Base-by-base conservation (phyloP, 345 rosid genomes). In the Rhodamnia argentea region DNA sequence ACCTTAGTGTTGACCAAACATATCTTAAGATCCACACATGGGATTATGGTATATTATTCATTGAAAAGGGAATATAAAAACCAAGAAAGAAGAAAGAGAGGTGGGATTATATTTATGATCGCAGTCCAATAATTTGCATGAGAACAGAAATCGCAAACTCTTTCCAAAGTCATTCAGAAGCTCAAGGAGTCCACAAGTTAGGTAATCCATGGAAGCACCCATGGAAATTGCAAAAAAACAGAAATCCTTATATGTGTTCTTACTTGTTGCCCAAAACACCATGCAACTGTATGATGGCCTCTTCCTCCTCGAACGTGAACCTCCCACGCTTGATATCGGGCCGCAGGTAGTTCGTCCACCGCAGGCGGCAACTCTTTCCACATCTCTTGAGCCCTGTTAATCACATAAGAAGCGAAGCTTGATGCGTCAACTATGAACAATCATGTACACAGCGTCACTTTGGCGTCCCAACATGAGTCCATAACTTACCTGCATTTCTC, bases 331-430 rank as follows among this genome's bases (percentile, higher is more conserved):
- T 96, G 57, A 96, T 96, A 50, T 95, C 98, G 10, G 99, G 98
- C 50, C 98, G 92, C 89, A 96, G 90, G 89, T 96, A 96, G 82
- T 96, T 96, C 4, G 96, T 93, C 99, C 98, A 95, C 1, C 99
- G 93, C 59, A 96, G 98, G 27, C 98, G 87, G 84, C 98, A 96
- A 83, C 99, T 96, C 90, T 96, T 96, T 52, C 99, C 99, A 82
- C 98, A 96, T 87, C 99, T 93, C 86, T 89, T 87, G 24, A 91
- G 84, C 27, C 91, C 92, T 90, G 85, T 85, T 53, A 70, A 37
- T 18, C 47, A 11, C 81, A 20, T 37, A 18, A 70, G 3, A 70
- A 70, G 81, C 24, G 81, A 70, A 70, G 81, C 81, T 32, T 20
- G 47, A 70, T 37, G 23, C 3, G 23, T 70, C 47, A 70, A 20